These are phyloP conservation scores for Nannizziopsis barbatae DNA, from an alignment of 2,329 filamentous ascomycete genomes.

Conservation along the genomic window DNA sequence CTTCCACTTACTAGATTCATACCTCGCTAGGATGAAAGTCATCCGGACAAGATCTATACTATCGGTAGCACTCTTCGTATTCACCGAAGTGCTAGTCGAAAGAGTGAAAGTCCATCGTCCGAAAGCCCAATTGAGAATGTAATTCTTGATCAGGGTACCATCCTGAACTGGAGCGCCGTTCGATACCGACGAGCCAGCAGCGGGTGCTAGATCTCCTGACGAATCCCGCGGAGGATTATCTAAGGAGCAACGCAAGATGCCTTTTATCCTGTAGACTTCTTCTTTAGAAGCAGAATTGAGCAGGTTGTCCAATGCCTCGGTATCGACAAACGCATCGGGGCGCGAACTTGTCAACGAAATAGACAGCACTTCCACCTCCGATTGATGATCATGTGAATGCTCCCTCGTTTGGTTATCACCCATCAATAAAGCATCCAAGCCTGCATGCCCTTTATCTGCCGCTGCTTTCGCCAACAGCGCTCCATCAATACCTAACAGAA, in stretches of 20 bases:
- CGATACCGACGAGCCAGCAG: constrained; percentile 22
- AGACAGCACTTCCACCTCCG: constrained; percentile 83
- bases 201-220: constrained; percentile 31
- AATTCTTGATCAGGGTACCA: constrained; percentile 40
- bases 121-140: constrained; percentile 97
- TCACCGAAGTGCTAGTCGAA: constrained; percentile 25
- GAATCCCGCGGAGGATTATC: constrained; percentile 37
- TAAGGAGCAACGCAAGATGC: constrained; percentile 41
- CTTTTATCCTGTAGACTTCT: constrained; percentile 92
- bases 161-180: constrained; percentile 4
- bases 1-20: constrained; percentile 40
- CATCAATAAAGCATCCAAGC: constrained; percentile 19
- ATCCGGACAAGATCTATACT: constrained; percentile 28
- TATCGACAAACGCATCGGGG: constrained; percentile 37
- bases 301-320: constrained; percentile 48
- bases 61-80: constrained; percentile 1
- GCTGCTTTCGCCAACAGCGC: constrained; percentile 45
- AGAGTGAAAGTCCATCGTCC: constrained; percentile 85
- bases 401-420: constrained; percentile 20
- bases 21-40: constrained; percentile 39
- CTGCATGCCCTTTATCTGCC: constrained; percentile 34
- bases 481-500: constrained; percentile 81
- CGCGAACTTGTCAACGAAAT: constrained; percentile 48
- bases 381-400: constrained; percentile 51
- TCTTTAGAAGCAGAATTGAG: constrained; percentile 77